A percentile compares a stretch with the other conserved stretches of the same genome.
These are phyloP conservation scores for Cymbopogon citratus DNA, from an alignment of 176 grass and related monocot species.

Conservation along the genomic window DNA sequence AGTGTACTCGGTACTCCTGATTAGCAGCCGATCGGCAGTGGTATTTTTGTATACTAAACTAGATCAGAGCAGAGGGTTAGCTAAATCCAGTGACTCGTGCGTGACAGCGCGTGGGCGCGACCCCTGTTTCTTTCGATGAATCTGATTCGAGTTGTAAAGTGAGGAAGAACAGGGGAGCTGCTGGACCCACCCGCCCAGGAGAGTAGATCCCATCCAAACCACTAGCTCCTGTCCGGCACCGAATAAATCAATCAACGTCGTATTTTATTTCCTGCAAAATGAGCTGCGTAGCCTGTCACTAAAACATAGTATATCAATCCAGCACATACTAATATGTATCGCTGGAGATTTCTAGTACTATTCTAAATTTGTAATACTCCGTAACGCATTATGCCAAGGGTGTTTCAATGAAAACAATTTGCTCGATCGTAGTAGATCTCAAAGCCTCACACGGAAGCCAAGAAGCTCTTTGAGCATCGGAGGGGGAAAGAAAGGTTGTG, in stretches of 20 bases:
- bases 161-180: neutral
- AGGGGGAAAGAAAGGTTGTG: neutral
- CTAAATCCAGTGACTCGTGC: neutral
- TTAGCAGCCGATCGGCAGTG: neutral
- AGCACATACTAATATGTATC: neutral
- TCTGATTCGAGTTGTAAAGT: constrained; percentile 33
- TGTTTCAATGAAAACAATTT: too few relatives aligned
- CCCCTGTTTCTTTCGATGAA: neutral
- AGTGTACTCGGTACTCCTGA: too few relatives aligned
- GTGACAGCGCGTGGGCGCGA: neutral
- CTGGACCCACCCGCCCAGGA: neutral
- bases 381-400: neutral
- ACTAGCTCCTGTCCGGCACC: constrained; percentile 15
- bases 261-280: neutral
- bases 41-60: neutral
- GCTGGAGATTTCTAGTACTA: neutral
- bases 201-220: constrained; percentile 45
- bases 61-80: neutral
- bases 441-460: neutral
- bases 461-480: neutral
- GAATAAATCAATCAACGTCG: neutral
- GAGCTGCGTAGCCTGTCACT: neutral
- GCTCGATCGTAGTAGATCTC: too few relatives aligned
- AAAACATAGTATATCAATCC: neutral
- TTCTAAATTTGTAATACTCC: neutral